Conservation (phyloP, 1,139 yeast species). For the Starmera stellimalicola region DNA sequence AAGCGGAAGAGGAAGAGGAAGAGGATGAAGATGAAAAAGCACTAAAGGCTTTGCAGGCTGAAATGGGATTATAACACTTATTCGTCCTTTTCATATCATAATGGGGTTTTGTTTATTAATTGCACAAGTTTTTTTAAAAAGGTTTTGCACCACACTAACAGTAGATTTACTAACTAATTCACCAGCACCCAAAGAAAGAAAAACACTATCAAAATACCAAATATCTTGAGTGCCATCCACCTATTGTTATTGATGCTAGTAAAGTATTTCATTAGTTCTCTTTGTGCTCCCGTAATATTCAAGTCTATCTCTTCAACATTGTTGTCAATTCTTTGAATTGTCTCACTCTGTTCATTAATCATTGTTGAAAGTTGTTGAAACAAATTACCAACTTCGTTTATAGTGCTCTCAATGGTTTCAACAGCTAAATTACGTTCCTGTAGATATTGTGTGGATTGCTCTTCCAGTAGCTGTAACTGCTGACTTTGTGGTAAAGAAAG, state of each 20-base stretch:
- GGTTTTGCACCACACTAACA: neutral
- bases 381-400: conserved; percentile 90
- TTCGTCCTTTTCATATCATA: neutral
- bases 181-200: conserved; percentile 74
- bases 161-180: conserved; percentile 27
- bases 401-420: conserved; percentile 91
- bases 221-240: conserved; percentile 85
- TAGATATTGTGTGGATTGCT: conserved; percentile 58
- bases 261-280: conserved; percentile 85
- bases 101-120: conserved; percentile 1
- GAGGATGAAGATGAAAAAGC: conserved; percentile 92
- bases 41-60: conserved; percentile 80
- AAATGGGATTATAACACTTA: conserved; percentile 67
- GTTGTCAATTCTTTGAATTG: conserved; percentile 88
- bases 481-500: conserved; percentile 60
- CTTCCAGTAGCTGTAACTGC: conserved; percentile 65
- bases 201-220: conserved; percentile 76
- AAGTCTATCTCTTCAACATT: conserved; percentile 89
- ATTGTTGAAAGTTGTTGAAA: conserved; percentile 93
- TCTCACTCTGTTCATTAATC: conserved; percentile 97
- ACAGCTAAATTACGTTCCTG: conserved; percentile 86
- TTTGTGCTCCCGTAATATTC: conserved; percentile 88
- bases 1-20: conserved; percentile 37
- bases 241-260: conserved; percentile 83
- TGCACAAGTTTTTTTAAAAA: conserved; percentile 1